Evolutionary conservation across 23 red algal genomes (phyloP), one percentile per base, ranked within the genome.

Genomic region (Agarophyton chilense): DNA sequence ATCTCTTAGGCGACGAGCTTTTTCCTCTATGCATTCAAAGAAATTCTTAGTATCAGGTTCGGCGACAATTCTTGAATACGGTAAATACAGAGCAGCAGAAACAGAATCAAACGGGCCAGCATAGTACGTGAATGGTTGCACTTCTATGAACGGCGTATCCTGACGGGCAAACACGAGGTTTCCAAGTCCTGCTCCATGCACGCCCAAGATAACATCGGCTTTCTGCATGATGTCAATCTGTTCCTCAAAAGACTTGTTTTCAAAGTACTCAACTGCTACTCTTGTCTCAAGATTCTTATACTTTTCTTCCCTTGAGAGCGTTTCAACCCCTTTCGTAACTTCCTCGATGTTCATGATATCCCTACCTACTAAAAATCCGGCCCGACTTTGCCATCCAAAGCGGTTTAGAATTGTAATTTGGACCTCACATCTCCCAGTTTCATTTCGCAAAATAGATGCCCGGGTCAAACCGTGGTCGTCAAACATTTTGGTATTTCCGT

Each of bases 91-190:
- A 56, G 67, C 55, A 18, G 29, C 47, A 29, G 83, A 64, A n/a
- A 88, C 43, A 2, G 83, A 58, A 47, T 75, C 87, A 61, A 96
- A 96, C 32, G 89, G 87, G 14, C 89, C 84, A 26, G 94, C 86
- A 35, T 88, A 84, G 54, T 96, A 96, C 18, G 78, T 76, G 77
- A 96, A 96, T 19, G 94, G 94, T 47, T 78, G 84, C 13, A 96
- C 77, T 71, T 96, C 94, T 38, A 96, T 55, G 2, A 96, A 25
- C 14, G 89, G 61, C n/a, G 76, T 52, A 32, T 83, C 84, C 14
- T 88, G 72, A 13, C 87, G 46, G 10, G 89, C 79, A 64, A 96
- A 96, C 7, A 96, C 38, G 14, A 91, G 44, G 64, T 96, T 96
- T 34, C 61, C 84, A 22, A 87, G 63, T 33, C 86, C 94, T 21